Conservation (phyloP, 768 basidiomycete genomes). For the Suillus americanus region DNA sequence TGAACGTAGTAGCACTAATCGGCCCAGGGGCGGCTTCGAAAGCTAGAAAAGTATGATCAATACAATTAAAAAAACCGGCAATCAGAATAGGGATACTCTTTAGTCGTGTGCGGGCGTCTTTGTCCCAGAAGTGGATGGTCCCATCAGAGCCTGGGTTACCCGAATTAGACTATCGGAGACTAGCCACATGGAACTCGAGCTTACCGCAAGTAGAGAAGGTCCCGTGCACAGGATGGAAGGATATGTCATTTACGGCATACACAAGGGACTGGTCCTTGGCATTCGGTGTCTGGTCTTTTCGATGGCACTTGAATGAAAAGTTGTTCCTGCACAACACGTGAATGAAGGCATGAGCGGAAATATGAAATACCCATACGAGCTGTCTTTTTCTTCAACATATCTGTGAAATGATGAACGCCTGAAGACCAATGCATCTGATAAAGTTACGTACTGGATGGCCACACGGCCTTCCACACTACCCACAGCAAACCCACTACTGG, state of each 20-base stretch:
- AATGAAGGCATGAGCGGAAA: not conserved
- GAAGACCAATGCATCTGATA: not conserved
- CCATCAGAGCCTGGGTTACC: slow-evolving; percentile 67
- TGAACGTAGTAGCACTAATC: slow-evolving; percentile 80
- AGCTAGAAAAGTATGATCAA: slow-evolving; percentile 38
- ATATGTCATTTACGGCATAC: slow-evolving; percentile 83
- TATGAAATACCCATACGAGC: slow-evolving; percentile 44
- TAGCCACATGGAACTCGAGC: slow-evolving; percentile 17
- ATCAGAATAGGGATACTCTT: slow-evolving; percentile 58
- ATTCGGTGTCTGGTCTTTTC: slow-evolving; percentile 54
- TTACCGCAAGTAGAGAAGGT: slow-evolving; percentile 81
- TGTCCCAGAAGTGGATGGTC: slow-evolving; percentile 93
- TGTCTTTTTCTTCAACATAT: slow-evolving; percentile 86
- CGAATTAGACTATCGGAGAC: not conserved
- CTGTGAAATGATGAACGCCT: slow-evolving; percentile 34
- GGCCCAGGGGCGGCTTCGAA: slow-evolving; percentile 77
- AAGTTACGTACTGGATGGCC: slow-evolving; percentile 84
- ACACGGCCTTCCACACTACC: slow-evolving; percentile 91
- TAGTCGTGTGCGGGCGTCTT: slow-evolving; percentile 86
- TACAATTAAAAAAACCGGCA: not conserved
- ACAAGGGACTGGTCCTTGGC: slow-evolving; percentile 68
- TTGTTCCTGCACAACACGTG: slow-evolving; percentile 49
- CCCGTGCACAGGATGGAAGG: slow-evolving; percentile 81
- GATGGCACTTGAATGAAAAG: slow-evolving; percentile 88
- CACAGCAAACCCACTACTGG: slow-evolving; percentile 72